Evolutionary conservation across 345 rosid species (phyloP).

Genomic region (Diplotaxis tenuifolia): DNA sequence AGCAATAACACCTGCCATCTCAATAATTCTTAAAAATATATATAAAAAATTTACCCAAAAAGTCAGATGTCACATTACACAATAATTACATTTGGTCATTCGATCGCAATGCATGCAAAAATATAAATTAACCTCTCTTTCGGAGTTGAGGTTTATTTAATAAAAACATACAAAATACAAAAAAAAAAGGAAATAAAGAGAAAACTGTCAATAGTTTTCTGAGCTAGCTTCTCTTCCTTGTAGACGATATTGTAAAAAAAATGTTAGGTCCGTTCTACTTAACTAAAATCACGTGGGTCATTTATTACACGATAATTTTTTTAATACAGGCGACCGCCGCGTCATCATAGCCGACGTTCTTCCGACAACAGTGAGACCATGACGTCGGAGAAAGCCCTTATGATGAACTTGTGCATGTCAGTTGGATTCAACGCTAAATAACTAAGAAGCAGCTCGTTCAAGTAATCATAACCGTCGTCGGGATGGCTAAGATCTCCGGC

Average conservation of each 20-base stretch:
- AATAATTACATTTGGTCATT: neutral
- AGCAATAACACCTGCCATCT: neutral
- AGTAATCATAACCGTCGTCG: slow-evolving; percentile 65
- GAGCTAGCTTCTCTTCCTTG: slow-evolving; percentile 2
- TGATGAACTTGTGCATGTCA: slow-evolving; percentile 62
- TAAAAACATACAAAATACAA: neutral
- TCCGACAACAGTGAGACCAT: slow-evolving; percentile 53
- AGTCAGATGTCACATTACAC: neutral
- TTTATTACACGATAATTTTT: slow-evolving; percentile 1
- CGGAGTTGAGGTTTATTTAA: neutral
- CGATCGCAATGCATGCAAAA: neutral
- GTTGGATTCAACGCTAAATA: slow-evolving; percentile 71
- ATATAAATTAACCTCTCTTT: neutral
- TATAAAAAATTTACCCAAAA: too few relatives aligned
- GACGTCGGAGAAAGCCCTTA: slow-evolving; percentile 79
- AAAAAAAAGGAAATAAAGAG: neutral
- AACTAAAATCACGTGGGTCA: slow-evolving; percentile 17
- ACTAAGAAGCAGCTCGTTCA: slow-evolving; percentile 73
- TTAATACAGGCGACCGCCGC: neutral
- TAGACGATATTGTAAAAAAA: neutral
- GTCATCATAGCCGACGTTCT: slow-evolving; percentile 15
- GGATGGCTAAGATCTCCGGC: slow-evolving; percentile 39
- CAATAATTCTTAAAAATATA: neutral
- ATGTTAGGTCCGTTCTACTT: slow-evolving; percentile 9
- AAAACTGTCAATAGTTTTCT: slow-evolving; percentile 9